Evolutionary conservation across 192 early-diverging fungal species (phyloP), one percentile per base, ranked within the genome.

Genomic region (Linnemannia hyalina): DNA sequence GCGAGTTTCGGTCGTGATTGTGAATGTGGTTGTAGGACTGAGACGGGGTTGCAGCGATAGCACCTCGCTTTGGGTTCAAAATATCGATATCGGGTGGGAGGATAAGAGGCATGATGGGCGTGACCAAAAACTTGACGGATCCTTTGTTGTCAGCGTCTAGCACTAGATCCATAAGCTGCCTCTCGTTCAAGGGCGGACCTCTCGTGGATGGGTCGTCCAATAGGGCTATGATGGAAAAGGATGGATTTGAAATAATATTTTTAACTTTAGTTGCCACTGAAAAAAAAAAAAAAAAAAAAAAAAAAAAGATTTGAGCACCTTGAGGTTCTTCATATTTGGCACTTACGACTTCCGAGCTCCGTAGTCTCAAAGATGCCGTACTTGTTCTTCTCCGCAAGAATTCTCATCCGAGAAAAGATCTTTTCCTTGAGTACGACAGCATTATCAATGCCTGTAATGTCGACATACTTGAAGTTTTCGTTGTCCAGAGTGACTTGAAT

Each of bases 401-500:
- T 86, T 22, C 75, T 80, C 84, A 86, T 86, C n/a, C 80, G 63
- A n/a, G 78, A 81, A 54, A 88, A 88, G 23, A 89, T 88, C 49
- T 54, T 70, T 54, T 88, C 77, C 70, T 88, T 89, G 26, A 89
- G 86, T 41, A 77, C 54, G 13, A 74, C 75, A 47, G 80, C 70
- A 32, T 89, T 84, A 35, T 82, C 82, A 8, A 81, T 74, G 26
- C 75, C 86, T 6, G 80, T 85, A 23, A 89, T 68, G 42, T 89
- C 77, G 18, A 88, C 80, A 26, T 85, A 78, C 41, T 73, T 78
- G 35, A 89, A 89, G 35, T 79, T 85, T 73, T 76, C 78, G 29
- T 88, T 87, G 71, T 89, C 82, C 13, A 81, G 32, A 22, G 89
- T 89, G 18, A 84, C 86, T 47, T 82, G 82, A 42, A 89, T 82